phyloP scores from a whole-genome alignment of 176 grass and related monocot genomes.

The Canna indica region DNA sequence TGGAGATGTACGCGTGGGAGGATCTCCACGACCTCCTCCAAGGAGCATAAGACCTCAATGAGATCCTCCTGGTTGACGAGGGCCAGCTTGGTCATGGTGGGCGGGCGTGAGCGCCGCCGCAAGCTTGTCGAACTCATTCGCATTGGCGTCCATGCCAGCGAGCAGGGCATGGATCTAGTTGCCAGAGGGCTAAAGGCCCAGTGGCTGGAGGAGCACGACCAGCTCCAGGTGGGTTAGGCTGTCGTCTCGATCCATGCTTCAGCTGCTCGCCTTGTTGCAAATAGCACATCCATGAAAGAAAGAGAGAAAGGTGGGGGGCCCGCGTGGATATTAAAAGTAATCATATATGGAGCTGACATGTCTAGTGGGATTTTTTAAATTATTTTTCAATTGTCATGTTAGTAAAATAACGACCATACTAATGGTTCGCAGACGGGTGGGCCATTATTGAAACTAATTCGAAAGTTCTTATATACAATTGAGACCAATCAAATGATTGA shows the following conservation, averaged over 20 bases:
- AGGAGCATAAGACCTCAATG: conserved; percentile 6
- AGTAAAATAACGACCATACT: too few relatives aligned
- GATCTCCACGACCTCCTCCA: conserved; percentile 40
- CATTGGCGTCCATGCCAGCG: conserved; percentile 6
- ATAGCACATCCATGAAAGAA: not conserved
- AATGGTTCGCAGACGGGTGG: too few relatives aligned
- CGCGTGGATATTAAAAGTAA: too few relatives aligned
- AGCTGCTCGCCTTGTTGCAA: conserved; percentile 1
- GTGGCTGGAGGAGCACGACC: conserved; percentile 9
- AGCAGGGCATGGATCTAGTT: conserved; percentile 11
- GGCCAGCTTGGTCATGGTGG: conserved; percentile 1
- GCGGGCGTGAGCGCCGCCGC: not conserved
- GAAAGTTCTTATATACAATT: too few relatives aligned
- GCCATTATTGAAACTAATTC: too few relatives aligned
- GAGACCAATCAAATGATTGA: too few relatives aligned
- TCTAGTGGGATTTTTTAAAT: too few relatives aligned
- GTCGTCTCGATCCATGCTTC: conserved; percentile 15
- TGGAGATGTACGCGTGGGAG: conserved; percentile 34
- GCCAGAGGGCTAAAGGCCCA: conserved; percentile 1
- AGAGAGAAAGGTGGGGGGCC: too few relatives aligned
- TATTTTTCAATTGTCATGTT: too few relatives aligned
- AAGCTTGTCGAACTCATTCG: conserved; percentile 17
- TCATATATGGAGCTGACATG: too few relatives aligned
- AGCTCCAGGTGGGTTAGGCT: conserved; percentile 13
- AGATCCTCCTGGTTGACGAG: conserved; percentile 7